phyloP scores from a whole-genome alignment of 257 asterid genomes.

The Asclepias syriaca region DNA sequence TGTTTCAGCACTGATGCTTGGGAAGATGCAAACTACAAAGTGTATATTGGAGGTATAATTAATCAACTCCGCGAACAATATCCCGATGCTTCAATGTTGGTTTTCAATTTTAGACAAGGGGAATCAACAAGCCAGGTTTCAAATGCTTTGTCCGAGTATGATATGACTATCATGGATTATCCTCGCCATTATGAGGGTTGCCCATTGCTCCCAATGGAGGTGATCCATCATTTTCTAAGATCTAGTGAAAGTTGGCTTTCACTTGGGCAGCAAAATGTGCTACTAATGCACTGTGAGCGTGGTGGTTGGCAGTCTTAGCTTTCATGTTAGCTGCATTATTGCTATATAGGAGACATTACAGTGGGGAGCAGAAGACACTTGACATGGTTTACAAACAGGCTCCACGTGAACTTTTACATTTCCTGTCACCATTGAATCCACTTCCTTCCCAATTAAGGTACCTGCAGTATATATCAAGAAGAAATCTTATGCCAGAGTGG shows the following conservation, averaged over 20 bases:
- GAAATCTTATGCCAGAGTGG: slow-evolving; percentile 84
- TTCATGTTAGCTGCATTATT: slow-evolving; percentile 83
- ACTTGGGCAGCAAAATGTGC: slow-evolving; percentile 84
- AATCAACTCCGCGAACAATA: slow-evolving; percentile 61
- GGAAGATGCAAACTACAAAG: slow-evolving; percentile 62
- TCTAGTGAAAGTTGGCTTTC: slow-evolving; percentile 97
- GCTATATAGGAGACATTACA: slow-evolving; percentile 70
- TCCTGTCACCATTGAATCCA: slow-evolving; percentile 78
- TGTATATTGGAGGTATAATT: slow-evolving; percentile 64
- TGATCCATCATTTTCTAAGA: slow-evolving; percentile 81
- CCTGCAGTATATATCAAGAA: slow-evolving; percentile 81
- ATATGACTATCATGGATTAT: slow-evolving; percentile 88
- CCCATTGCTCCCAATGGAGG: slow-evolving; percentile 93
- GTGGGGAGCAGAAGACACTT: slow-evolving; percentile 82
- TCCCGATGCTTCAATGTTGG: slow-evolving; percentile 77
- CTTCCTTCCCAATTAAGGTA: slow-evolving; percentile 90
- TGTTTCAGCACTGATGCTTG: slow-evolving; percentile 79
- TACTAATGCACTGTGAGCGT: slow-evolving; percentile 86
- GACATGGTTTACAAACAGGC: slow-evolving; percentile 96
- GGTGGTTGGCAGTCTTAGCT: slow-evolving; percentile 97
- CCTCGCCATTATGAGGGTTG: slow-evolving; percentile 92
- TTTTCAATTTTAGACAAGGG: slow-evolving; percentile 81
- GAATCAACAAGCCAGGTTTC: slow-evolving; percentile 59
- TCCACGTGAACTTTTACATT: slow-evolving; percentile 77
- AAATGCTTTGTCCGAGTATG: slow-evolving; percentile 64